Percentiles rank a stretch among this genome's conserved stretches.
Evolutionary conservation across 495 filamentous ascomycete genomes (phyloP).

Genomic region (Aspergillus nidulans): DNA sequence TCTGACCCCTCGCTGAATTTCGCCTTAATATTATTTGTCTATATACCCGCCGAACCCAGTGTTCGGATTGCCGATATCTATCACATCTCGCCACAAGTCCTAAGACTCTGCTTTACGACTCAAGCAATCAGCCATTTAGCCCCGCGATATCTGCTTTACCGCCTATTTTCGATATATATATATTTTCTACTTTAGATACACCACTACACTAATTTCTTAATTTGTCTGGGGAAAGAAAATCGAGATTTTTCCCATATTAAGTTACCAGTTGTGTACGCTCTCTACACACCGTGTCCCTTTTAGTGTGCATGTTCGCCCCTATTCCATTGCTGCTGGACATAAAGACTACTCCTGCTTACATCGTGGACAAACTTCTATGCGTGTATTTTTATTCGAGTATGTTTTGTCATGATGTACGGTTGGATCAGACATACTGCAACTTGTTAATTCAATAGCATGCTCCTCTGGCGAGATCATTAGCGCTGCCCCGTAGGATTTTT

Average conservation of each 20-base stretch:
- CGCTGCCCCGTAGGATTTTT: background rate
- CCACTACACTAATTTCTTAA: slow-evolving; percentile 5
- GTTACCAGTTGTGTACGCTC: slow-evolving; percentile 4
- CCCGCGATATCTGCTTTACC: slow-evolving; percentile 11
- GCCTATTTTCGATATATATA: slow-evolving; percentile 23
- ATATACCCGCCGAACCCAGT: slow-evolving; percentile 16
- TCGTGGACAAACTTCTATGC: background rate
- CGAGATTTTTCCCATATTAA: background rate
- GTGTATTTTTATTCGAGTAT: background rate
- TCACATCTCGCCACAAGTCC: background rate
- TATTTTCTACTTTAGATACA: slow-evolving; percentile 12
- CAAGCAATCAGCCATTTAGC: slow-evolving; percentile 26
- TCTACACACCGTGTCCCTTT: background rate
- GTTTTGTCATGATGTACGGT: background rate
- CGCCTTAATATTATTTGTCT: slow-evolving; percentile 1
- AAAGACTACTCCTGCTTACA: background rate
- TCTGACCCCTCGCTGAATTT: background rate
- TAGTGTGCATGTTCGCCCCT: background rate
- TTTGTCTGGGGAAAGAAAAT: background rate
- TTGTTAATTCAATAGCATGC: background rate
- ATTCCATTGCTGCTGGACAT: background rate
- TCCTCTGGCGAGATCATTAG: background rate
- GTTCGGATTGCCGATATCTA: background rate
- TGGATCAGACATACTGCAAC: background rate
- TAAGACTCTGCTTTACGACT: slow-evolving; percentile 1